Conservation (phyloP, 176 grass and related monocot genomes). For the Paspalum notatum region DNA sequence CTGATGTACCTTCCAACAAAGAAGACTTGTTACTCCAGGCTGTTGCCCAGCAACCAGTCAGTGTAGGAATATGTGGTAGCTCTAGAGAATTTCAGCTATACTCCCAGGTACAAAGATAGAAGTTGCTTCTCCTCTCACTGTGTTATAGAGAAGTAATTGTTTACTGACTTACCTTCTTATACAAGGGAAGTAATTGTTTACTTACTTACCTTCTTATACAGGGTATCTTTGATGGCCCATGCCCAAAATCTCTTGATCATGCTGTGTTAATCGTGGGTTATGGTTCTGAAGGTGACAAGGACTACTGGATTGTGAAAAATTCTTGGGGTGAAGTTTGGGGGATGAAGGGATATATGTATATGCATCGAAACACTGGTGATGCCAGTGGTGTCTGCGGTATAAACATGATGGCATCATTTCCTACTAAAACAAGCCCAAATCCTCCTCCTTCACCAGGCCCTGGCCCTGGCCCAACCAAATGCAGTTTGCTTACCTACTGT, state of each 20-base stretch:
- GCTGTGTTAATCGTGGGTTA: constrained; percentile 96
- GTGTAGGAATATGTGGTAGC: constrained; percentile 95
- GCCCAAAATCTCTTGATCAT: constrained; percentile 89
- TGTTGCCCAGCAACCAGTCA: constrained; percentile 88
- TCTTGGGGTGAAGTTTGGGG: constrained; percentile 94
- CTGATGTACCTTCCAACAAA: constrained; percentile 70
- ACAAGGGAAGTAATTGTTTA: too few relatives aligned
- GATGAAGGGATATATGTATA: constrained; percentile 87
- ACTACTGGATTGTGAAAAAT: constrained; percentile 98
- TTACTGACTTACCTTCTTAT: neutral
- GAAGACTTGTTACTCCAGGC: constrained; percentile 80
- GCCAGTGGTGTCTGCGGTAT: constrained; percentile 78
- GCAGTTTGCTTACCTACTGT: constrained; percentile 76
- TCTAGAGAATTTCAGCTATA: constrained; percentile 89
- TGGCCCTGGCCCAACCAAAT: constrained; percentile 80
- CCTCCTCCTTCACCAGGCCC: constrained; percentile 86
- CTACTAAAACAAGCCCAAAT: constrained; percentile 77
- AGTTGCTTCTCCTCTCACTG: neutral
- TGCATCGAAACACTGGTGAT: constrained; percentile 65
- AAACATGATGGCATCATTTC: constrained; percentile 89
- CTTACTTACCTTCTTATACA: constrained; percentile 44
- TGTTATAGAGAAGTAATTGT: neutral
- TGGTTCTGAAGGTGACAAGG: constrained; percentile 75
- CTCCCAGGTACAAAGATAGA: constrained; percentile 58
- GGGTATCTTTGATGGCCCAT: constrained; percentile 96